Evolutionary conservation across 2,329 filamentous ascomycete species (phyloP), one percentile per base, ranked within the genome.

Genomic region (Trichophaea hybrida): DNA sequence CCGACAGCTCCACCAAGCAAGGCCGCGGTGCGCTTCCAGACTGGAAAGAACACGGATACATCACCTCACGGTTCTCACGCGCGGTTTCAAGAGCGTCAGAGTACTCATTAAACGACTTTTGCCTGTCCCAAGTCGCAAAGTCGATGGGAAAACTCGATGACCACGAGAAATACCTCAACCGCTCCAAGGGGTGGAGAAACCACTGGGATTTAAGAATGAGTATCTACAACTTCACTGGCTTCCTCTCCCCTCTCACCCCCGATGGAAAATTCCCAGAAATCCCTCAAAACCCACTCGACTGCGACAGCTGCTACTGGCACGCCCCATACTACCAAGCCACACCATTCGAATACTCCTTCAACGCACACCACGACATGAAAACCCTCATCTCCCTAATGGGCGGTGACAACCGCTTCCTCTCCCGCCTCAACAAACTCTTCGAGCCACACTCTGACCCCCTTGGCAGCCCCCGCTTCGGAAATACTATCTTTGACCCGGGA

Each of bases 31-130:
- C 83, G 0, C 73, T 88, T 5, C 79, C 82, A 0, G 84, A 86
- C 71, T 88, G 84, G 84, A 71, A 81, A 1, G 64, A 75, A 13
- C 75, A 77, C 52, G 82, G 83, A 1, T 87, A 79, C 69, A 84
- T 88, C 64, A 85, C 83, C 1, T 78, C 80, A 0, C 74, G 69
- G 2, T 85, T 77, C 64, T 76, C 74, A 1, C 76, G 84, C 13
- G 81, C 82, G 0, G 80, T 84, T 1, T 82, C 77, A 33, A 74
- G 83, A 5, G 80, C 82, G 0, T 77, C 86, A 0, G 84, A 86
- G 69, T 87, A 86, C 67, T 75, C 81, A 0, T 76, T 76, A 48
- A 86, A 88, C 68, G 84, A 88, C 69, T 88, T 86, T 65, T 77
- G 75, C 0, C 72, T 88, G 2, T 78, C 80, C 61, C 80, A 83